Percentiles rank a stretch among this genome's conserved stretches.
Conservation (phyloP, 768 basidiomycete genomes). For the Macrolepiota albuminosa region DNA sequence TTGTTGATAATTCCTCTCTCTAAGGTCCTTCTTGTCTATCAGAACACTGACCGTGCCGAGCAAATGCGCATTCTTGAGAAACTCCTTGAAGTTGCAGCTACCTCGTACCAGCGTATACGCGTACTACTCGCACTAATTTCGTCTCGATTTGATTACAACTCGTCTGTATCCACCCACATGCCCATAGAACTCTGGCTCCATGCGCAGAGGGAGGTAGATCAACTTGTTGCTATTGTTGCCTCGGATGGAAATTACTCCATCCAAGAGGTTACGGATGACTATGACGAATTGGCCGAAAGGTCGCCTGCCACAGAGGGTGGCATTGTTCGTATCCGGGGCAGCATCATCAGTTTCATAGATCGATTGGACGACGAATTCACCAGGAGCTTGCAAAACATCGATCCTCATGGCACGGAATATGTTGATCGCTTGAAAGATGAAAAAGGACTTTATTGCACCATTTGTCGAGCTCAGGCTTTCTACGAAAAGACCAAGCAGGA, state of each 20-base stretch:
- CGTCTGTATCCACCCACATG: slow-evolving; percentile 82
- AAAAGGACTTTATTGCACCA: slow-evolving; percentile 88
- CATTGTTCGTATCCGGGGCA: slow-evolving; percentile 85
- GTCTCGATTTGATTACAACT: slow-evolving; percentile 95
- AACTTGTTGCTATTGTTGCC: slow-evolving; percentile 76
- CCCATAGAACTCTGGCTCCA: slow-evolving; percentile 87
- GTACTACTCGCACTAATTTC: slow-evolving; percentile 92
- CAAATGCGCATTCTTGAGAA: slow-evolving; percentile 90
- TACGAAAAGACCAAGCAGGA: slow-evolving; percentile 78
- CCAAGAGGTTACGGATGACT: slow-evolving; percentile 84
- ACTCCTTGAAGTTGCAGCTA: slow-evolving; percentile 78
- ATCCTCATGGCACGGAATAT: slow-evolving; percentile 99
- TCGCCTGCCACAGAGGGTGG: slow-evolving; percentile 68
- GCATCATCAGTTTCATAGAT: slow-evolving; percentile 94
- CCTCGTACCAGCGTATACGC: slow-evolving; percentile 89
- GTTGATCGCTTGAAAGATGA: slow-evolving; percentile 96
- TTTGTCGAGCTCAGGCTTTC: slow-evolving; percentile 87
- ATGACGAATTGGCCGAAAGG: slow-evolving; percentile 87
- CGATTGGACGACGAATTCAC: slow-evolving; percentile 98
- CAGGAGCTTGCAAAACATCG: slow-evolving; percentile 94
- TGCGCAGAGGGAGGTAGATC: slow-evolving; percentile 85
- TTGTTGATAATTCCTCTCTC: not conserved
- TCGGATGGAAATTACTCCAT: slow-evolving; percentile 73
- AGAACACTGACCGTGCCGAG: slow-evolving; percentile 96
- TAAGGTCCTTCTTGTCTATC: not conserved